Conservation (phyloP, 495 filamentous ascomycete species). For the Melanomma pulvis-pyrius region DNA sequence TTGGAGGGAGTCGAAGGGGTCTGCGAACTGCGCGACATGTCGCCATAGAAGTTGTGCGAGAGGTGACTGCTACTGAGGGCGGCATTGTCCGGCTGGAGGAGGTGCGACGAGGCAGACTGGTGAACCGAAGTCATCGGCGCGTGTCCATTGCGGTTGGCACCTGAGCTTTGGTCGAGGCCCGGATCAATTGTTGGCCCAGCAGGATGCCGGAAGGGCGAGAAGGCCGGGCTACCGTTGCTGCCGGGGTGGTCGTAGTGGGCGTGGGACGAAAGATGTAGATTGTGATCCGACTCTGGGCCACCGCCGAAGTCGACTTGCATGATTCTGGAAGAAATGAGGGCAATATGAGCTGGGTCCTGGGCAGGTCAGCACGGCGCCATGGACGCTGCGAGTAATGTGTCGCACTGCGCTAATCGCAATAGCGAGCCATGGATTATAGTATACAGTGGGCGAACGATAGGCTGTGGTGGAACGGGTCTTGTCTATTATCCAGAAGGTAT, state of each 20-base stretch:
- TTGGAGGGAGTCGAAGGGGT: slow-evolving; percentile 41
- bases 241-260: slow-evolving; percentile 32
- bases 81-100: slow-evolving; percentile 34
- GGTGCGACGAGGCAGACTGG: slow-evolving; percentile 22
- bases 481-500: slow-evolving; percentile 6
- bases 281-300: slow-evolving; percentile 36
- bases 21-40: slow-evolving; percentile 33
- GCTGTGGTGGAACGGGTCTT: slow-evolving; percentile 21
- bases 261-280: slow-evolving; percentile 35
- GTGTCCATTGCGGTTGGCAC: slow-evolving; percentile 35
- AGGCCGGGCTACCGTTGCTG: slow-evolving; percentile 34
- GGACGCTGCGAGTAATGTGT: slow-evolving; percentile 20
- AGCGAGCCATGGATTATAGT: slow-evolving; percentile 16
- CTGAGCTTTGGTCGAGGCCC: slow-evolving; percentile 33
- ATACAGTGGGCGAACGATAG: slow-evolving; percentile 5
- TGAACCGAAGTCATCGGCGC: slow-evolving; percentile 34
- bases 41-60: slow-evolving; percentile 36
- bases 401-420: slow-evolving; percentile 24
- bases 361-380: slow-evolving; percentile 35
- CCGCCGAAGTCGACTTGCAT: slow-evolving; percentile 38
- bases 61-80: slow-evolving; percentile 29
- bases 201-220: slow-evolving; percentile 36
- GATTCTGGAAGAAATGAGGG: slow-evolving; percentile 24
- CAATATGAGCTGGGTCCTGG: slow-evolving; percentile 7
- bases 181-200: slow-evolving; percentile 37